These are phyloP conservation scores for Candida sakaeoensis DNA, from an alignment of 805 yeast genomes.

Conservation along the genomic window DNA sequence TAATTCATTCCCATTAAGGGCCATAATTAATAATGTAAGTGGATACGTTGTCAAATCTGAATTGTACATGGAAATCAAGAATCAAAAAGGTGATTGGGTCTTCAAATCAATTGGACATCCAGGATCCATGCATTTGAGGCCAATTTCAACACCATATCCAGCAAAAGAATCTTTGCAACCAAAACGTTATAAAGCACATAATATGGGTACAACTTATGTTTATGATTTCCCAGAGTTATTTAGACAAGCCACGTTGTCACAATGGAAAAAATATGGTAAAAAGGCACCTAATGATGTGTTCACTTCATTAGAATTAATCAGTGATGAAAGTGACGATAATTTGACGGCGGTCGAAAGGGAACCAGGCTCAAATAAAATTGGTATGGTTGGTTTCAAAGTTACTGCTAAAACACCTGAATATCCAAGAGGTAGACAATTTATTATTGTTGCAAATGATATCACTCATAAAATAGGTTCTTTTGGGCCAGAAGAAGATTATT, in stretches of 20 bases:
- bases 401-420: constrained; percentile 93
- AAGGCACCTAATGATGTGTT: constrained; percentile 77
- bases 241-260: constrained; percentile 83
- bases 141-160: constrained; percentile 94
- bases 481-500: constrained; percentile 93
- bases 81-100: constrained; percentile 91
- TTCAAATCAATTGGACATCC: constrained; percentile 94
- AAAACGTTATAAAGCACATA: constrained; percentile 96
- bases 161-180: constrained; percentile 98
- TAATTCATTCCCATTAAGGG: constrained; percentile 91
- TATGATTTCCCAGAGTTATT: constrained; percentile 99
- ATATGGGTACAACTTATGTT: constrained; percentile 96
- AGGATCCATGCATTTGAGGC: constrained; percentile 95
- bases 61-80: constrained; percentile 89
- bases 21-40: constrained; percentile 91
- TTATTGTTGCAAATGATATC: constrained; percentile 93
- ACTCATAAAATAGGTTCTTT: constrained; percentile 98
- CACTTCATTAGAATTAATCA: constrained; percentile 77
- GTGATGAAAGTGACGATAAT: constrained; percentile 62
- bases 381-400: constrained; percentile 96
- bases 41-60: constrained; percentile 97
- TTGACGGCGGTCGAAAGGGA: constrained; percentile 90
- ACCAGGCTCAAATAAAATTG: constrained; percentile 92
- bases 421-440: constrained; percentile 92
- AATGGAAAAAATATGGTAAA: constrained; percentile 72